These are phyloP conservation scores for Acarospora socialis DNA, from an alignment of 2,329 filamentous ascomycete species.

Conservation along the genomic window DNA sequence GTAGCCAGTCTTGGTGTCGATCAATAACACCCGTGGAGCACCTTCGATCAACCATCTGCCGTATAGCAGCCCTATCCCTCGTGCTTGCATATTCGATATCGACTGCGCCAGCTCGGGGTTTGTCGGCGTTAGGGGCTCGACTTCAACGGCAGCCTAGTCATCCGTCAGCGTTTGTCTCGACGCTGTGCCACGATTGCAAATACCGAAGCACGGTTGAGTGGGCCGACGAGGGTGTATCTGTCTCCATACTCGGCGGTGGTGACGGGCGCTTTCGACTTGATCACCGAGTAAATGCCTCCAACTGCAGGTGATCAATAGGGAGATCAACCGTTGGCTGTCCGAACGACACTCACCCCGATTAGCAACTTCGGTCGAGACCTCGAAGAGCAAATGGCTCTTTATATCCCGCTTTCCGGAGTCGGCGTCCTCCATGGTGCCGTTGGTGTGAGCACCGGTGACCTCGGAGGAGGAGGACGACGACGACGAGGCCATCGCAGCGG, in stretches of 20 bases:
- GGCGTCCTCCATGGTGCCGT: slow-evolving; percentile 18
- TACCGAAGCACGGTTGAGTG: slow-evolving; percentile 81
- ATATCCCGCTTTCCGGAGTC: slow-evolving; percentile 48
- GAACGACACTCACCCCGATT: slow-evolving; percentile 59
- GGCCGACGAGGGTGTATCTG: slow-evolving; percentile 86
- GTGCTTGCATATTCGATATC: slow-evolving; percentile 83
- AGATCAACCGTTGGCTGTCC: slow-evolving; percentile 10
- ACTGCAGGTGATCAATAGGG: slow-evolving; percentile 40
- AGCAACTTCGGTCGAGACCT: slow-evolving; percentile 91
- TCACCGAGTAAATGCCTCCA: slow-evolving; percentile 95
- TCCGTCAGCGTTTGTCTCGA: slow-evolving; percentile 16
- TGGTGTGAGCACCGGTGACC: background rate
- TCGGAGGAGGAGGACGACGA: too few species aligned
- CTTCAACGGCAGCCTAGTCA: slow-evolving; percentile 79
- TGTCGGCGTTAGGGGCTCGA: slow-evolving; percentile 79
- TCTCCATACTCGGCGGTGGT: slow-evolving; percentile 98
- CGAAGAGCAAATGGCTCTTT: slow-evolving; percentile 90
- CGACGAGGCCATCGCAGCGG: too few species aligned
- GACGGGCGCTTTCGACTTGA: slow-evolving; percentile 97
- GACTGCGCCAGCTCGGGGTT: slow-evolving; percentile 66
- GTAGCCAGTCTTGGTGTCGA: slow-evolving; percentile 91
- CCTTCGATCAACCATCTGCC: slow-evolving; percentile 97
- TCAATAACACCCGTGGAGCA: slow-evolving; percentile 80
- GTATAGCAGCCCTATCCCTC: slow-evolving; percentile 80
- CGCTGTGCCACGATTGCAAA: slow-evolving; percentile 3